Evolutionary conservation across 768 basidiomycete genomes (phyloP), one percentile per base, ranked within the genome.

Genomic region (Pleurotus eryngii): DNA sequence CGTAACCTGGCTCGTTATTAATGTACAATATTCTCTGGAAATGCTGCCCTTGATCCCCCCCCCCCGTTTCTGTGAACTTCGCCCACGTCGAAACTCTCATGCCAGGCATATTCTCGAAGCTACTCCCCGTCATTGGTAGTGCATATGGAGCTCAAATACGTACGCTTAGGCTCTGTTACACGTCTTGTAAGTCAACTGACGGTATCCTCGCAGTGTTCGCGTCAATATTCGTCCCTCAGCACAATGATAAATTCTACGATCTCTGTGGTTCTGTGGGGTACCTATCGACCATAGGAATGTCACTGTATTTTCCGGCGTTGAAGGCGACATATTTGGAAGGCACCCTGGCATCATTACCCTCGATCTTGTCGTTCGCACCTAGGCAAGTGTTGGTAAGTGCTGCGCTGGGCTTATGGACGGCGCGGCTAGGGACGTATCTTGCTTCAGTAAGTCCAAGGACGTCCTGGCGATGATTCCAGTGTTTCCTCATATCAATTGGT

Each of bases 161-260:
- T 81, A 63, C 62, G 70, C 61, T 37, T n/a, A 17, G 5, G 14
- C 8, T 40, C 46, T 54, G n/a, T 14, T 59, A 12, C 43, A 54
- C 15, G 35, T 42, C 15, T 17, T 1, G 46, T 22, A 47, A 20
- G 24, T 9, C n/a, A 39, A 51, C 24, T 18, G 58, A 35, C 56
- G 57, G 55, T 42, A 15, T 47, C 20, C 49, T 37, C 14, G 4
- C 56, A 83, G 81, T 76, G 4, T 78, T 82, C 50, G 89, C 86
- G 0, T 55, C 77, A 4, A 70, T 87, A 17, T 87, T 86, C 57
- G 83, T 90, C 3, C 89, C 88, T 2, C 79, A 77, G 57, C 76
- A 83, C 40, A 81, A 81, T 50, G 87, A 90, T 48, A 84, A 71
- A 60, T 88, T 75, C 64, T 91, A 82, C 61, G 88, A 91, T 65